These are phyloP conservation scores for Monosporascus sp. DNA, from an alignment of 2,329 filamentous ascomycete species.

Conservation along the genomic window DNA sequence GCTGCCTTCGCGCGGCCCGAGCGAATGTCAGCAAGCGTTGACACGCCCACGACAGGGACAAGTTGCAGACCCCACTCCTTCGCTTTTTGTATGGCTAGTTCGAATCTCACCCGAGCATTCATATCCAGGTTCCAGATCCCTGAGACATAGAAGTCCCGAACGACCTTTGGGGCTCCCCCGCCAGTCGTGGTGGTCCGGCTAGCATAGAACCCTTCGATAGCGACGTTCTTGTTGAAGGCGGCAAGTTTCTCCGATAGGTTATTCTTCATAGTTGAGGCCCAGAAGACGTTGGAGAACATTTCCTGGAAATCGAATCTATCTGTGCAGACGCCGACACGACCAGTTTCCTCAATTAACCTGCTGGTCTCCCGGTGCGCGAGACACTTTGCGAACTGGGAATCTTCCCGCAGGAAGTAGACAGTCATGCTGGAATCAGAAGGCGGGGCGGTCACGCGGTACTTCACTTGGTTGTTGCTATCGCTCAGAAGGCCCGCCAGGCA, in stretches of 20 bases:
- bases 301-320: not conserved
- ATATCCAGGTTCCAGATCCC: not conserved
- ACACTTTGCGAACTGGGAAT: not conserved
- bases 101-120: not conserved
- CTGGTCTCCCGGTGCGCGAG: not conserved
- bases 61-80: not conserved
- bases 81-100: not conserved
- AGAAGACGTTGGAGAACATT: not conserved
- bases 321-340: not conserved
- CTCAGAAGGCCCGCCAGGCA: too few relatives aligned
- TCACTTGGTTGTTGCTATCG: too few relatives aligned
- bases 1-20: not conserved
- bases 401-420: not conserved
- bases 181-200: not conserved
- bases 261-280: not conserved
- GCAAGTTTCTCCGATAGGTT: not conserved
- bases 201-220: not conserved
- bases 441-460: too few relatives aligned
- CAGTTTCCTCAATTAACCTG: not conserved
- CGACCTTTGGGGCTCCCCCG: not conserved
- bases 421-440: not conserved
- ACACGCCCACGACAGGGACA: not conserved
- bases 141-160: not conserved
- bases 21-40: not conserved
- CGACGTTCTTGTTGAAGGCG: not conserved